Evolutionary conservation across 208 protist species (phyloP).

Genomic region (Tritrichomonas musculus): DNA sequence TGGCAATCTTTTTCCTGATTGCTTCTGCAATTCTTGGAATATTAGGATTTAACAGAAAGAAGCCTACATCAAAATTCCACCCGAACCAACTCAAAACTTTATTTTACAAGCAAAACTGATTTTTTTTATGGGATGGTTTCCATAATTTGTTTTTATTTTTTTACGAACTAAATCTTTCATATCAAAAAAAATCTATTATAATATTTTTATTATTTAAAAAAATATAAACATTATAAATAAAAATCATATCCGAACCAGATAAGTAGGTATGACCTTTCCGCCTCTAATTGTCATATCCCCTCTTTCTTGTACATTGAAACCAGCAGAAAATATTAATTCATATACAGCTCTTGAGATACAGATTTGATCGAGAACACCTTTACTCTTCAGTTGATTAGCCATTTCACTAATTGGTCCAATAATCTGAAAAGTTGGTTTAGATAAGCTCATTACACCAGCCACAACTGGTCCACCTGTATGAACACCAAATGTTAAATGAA

Average conservation of each 20-base stretch:
- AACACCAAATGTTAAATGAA: neutral
- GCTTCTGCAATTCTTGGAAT: neutral
- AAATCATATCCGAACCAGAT: no score
- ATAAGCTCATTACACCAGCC: neutral
- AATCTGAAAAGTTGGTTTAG: neutral
- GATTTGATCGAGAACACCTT: neutral
- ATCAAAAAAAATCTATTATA: no score
- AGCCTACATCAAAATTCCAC: conserved; percentile 15
- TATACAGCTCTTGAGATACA: neutral
- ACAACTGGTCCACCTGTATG: neutral
- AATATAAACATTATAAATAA: no score
- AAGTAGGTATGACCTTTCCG: no score
- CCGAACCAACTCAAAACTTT: neutral
- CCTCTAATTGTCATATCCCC: neutral
- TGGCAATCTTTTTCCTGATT: neutral
- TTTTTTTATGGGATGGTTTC: no score
- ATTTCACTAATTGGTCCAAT: neutral
- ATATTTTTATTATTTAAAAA: no score
- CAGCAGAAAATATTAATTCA: neutral
- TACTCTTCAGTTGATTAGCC: neutral
- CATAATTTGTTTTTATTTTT: no score
- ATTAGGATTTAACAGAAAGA: neutral
- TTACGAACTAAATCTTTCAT: no score
- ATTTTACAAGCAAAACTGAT: neutral
- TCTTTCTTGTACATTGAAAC: neutral